Evolutionary conservation across 148 eudicot genomes (phyloP), one percentile per base, ranked within the genome.

Genomic region (Chenopodium formosanum): DNA sequence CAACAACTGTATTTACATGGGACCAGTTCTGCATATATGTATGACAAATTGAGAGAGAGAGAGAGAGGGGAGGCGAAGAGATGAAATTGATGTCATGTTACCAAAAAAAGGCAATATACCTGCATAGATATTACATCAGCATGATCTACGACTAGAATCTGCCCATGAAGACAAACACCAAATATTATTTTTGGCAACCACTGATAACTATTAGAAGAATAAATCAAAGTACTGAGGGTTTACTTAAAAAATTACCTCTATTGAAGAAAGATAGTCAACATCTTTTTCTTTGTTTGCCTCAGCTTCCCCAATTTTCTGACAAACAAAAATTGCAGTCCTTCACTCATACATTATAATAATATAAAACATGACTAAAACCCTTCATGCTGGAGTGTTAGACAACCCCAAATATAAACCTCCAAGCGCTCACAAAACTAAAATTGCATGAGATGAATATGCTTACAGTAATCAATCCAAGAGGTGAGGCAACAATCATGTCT

Each of bases 91-190:
- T 81, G 58, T 81, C 58, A 40, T 40, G 7, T 20, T 53, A 66
- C 67, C 23, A 34, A 58, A 70, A 66, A 17, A 53, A 56, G 73
- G 44, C 72, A 76, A 76, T 69, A 56, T 85, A 92, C 99, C 97
- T 96, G 99, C 99, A 96, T 96, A 46, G 94, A 77, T 84, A 94
- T 90, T 79, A 96, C 90, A 85, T 96, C 99, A 56, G 98, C 97
- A 87, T 96, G 99, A 82, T 96, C 99, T 81, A 96, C 82, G 58
- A 96, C 81, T 83, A 96, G 83, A 83, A 96, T 87, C 99, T 96
- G 91, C 78, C 56, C 76, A 77, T 63, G 73, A 75, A 77, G 79
- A 25, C 44, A 50, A 73, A 68, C 72, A 34, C 19, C 23, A 68
- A 37, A 44, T 6, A 10, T 23, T 34, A 63, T 6, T 65, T 50